A percentile compares a stretch with the other conserved stretches of the same genome.
Conservation (phyloP, 2,329 filamentous ascomycete genomes). For the Pestalotiopsis sp. region DNA sequence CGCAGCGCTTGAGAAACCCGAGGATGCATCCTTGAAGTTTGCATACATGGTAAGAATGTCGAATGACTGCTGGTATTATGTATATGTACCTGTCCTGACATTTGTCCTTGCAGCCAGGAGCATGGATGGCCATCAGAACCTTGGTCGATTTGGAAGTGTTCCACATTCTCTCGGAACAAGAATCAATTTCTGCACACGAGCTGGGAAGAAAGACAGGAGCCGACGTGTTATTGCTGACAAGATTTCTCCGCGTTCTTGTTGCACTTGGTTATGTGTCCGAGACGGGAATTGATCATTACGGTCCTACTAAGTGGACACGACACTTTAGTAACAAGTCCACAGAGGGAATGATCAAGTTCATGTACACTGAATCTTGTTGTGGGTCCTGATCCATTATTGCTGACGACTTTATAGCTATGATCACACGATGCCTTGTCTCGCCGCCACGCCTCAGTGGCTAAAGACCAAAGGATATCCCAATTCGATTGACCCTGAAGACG, state of each 20-base stretch:
- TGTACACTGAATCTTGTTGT: background rate
- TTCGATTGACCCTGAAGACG: conserved; percentile 24
- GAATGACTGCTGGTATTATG: background rate
- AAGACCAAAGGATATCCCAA: conserved; percentile 22
- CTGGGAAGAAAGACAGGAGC: background rate
- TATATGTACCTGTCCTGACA: background rate
- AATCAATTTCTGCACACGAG: background rate
- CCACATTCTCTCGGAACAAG: background rate
- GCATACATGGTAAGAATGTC: background rate
- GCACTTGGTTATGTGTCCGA: background rate
- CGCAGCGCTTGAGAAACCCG: conserved; percentile 4
- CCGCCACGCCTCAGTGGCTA: background rate
- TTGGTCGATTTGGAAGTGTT: conserved; percentile 2
- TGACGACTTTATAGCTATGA: background rate
- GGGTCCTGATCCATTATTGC: background rate
- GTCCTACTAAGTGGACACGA: background rate
- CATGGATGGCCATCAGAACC: background rate
- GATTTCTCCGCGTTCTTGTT: background rate
- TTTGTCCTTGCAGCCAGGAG: background rate
- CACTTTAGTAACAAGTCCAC: background rate
- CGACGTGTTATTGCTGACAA: background rate
- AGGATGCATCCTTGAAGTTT: background rate
- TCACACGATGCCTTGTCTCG: background rate
- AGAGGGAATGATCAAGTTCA: background rate
- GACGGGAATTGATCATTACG: background rate